Evolutionary conservation across 768 basidiomycete species (phyloP).

Genomic region (Lactarius psammicola): DNA sequence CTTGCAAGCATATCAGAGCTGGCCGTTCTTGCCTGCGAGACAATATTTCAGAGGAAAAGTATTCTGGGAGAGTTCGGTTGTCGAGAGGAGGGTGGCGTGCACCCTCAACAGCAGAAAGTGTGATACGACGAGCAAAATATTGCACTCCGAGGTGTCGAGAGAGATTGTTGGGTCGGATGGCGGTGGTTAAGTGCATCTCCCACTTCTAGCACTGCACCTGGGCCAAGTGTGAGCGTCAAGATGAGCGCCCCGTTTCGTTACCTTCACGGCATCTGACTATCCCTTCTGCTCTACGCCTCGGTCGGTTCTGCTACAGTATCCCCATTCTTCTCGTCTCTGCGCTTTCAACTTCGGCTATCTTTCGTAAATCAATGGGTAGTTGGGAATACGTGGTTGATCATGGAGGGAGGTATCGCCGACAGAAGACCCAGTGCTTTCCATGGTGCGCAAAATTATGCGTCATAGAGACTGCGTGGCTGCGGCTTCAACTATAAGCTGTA

Average conservation of each 20-base stretch:
- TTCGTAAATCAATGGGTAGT: not conserved
- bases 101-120: slow-evolving; percentile 57
- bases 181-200: slow-evolving; percentile 1
- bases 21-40: slow-evolving; percentile 47
- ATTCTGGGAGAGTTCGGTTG: slow-evolving; percentile 55
- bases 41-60: slow-evolving; percentile 59
- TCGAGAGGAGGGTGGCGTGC: slow-evolving; percentile 55
- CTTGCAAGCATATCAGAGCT: slow-evolving; percentile 64
- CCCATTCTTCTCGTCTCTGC: not conserved
- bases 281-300: not conserved
- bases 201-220: not conserved
- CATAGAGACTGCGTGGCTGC: too few species aligned
- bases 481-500: too few species aligned
- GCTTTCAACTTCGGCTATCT: too few species aligned
- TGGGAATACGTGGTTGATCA: too few species aligned
- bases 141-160: not conserved
- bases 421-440: too few species aligned
- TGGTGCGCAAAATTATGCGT: too few species aligned
- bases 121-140: slow-evolving; percentile 31
- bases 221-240: not conserved
- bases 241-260: not conserved
- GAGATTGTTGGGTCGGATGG: not conserved
- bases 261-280: not conserved
- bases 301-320: not conserved
- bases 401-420: not conserved